Evolutionary conservation across 2,329 filamentous ascomycete genomes (phyloP), one percentile per base, ranked within the genome.

Genomic region (Camillea tinctor): DNA sequence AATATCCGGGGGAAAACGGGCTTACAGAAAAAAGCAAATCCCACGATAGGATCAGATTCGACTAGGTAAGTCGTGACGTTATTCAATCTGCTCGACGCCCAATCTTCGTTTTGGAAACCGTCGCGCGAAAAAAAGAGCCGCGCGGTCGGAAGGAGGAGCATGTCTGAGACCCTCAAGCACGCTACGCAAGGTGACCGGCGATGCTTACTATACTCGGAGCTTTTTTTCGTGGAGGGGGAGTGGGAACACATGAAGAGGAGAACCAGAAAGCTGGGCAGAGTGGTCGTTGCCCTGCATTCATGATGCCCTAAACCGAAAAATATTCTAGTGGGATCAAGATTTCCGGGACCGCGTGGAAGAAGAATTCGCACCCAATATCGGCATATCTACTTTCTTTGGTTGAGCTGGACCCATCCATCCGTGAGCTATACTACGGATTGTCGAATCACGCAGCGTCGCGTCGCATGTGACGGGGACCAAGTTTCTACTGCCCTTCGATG

Each of bases 141-240:
- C 17, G n/a, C 17, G 36, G 17, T 44, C 36, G 36, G 36, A 44
- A 44, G 17, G 11, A 4, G 36, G 36, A 17, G 20, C 21, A 50
- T 50, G 51, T 50, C 26, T 58, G 48, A 52, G 51, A 52, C 52
- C 21, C 9, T n/a, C 5, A 44, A n/a, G 54, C 22, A 22, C 13
- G 13, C 15, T n/a, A 24, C 26, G 22, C 23, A 50, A 21, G 51
- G 20, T 11, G 9, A 17, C n/a, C 59, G 57, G 56, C 54, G 55
- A 59, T 54, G 62, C 62, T 64, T 64, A 64, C 62, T 62, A 64
- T 17, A 22, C 50, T 52, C 48, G 30, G 49, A 54, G 24, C 17
- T 20, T 36, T 36, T 20, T 61, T 11, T 23, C 44, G 44, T 50
- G 55, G 55, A 50, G 55, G 40, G 21, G 36, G 40, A 21, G 44